A percentile compares a stretch with the other conserved stretches of the same genome.
These are phyloP conservation scores for Codiaeum variegatum DNA, from an alignment of 441 rosid species.

Conservation along the genomic window DNA sequence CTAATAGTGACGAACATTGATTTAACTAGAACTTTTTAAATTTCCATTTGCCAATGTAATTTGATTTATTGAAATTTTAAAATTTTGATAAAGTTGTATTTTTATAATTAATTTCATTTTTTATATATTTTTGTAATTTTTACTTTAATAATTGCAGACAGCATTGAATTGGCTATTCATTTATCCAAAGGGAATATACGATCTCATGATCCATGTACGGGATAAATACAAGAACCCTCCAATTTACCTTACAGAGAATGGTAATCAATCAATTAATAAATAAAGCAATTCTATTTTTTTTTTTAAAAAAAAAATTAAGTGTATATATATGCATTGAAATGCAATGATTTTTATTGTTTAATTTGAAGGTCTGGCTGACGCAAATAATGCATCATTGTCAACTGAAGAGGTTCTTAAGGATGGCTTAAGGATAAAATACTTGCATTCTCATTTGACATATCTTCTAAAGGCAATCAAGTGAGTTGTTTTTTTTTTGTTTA, in stretches of 20 bases:
- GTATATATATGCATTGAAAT: too few species aligned
- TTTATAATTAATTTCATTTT: too few species aligned
- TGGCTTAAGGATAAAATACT: conserved; percentile 25
- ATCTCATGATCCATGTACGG: conserved; percentile 33
- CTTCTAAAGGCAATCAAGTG: conserved; percentile 32
- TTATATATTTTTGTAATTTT: too few species aligned
- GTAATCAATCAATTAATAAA: conserved; percentile 19
- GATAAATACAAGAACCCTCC: conserved; percentile 38
- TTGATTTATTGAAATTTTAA: too few species aligned
- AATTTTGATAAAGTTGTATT: too few species aligned
- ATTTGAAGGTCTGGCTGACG: conserved; percentile 32
- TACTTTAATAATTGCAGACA: conserved; percentile 24
- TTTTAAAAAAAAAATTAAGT: too few species aligned
- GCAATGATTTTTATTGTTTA: neutral
- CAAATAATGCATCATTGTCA: conserved; percentile 27
- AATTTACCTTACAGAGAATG: conserved; percentile 50
- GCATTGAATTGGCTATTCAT: conserved; percentile 35
- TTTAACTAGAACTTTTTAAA: too few species aligned
- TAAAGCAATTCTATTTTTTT: neutral
- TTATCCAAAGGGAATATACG: conserved; percentile 39
- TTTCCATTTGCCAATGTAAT: too few species aligned
- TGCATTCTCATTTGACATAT: conserved; percentile 22
- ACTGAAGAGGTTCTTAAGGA: conserved; percentile 26
- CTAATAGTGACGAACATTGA: too few species aligned
- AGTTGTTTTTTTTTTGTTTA: neutral